phyloP scores from a whole-genome alignment of 2,329 filamentous ascomycete genomes.

The Lizonia empirigonia region DNA sequence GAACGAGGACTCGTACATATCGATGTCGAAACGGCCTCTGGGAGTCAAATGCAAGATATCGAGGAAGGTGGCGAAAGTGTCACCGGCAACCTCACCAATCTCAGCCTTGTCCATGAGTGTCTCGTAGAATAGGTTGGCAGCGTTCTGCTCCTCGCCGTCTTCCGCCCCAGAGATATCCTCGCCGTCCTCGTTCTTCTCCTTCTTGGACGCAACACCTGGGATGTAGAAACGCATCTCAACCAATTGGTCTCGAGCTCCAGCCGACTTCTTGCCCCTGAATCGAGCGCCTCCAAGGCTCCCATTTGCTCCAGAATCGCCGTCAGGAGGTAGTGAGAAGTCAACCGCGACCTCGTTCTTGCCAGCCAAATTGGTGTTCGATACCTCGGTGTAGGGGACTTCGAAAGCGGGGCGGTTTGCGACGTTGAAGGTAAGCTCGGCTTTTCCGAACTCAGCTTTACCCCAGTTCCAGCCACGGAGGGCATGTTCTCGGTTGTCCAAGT shows the following conservation, averaged over 20 bases:
- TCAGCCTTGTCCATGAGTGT: conserved; percentile 98
- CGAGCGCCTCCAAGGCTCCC: conserved; percentile 74
- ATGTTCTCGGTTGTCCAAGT: conserved; percentile 90
- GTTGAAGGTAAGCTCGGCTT: conserved; percentile 93
- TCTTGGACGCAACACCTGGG: conserved; percentile 78
- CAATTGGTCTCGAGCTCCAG: conserved; percentile 86
- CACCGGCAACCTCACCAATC: conserved; percentile 98
- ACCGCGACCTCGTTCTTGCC: conserved; percentile 98
- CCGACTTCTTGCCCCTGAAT: conserved; percentile 84
- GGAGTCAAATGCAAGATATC: conserved; percentile 97
- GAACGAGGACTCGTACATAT: conserved; percentile 99
- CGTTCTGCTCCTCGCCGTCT: conserved; percentile 81
- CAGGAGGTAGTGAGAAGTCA: conserved; percentile 80
- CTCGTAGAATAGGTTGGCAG: conserved; percentile 96
- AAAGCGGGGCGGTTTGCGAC: conserved; percentile 96
- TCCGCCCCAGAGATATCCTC: conserved; percentile 64
- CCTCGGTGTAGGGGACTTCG: conserved; percentile 95
- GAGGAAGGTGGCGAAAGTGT: conserved; percentile 96
- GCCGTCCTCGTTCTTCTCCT: conserved; percentile 72
- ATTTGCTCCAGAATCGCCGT: conserved; percentile 75
- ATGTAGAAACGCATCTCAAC: conserved; percentile 99
- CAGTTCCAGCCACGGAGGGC: conserved; percentile 98
- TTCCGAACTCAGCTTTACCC: conserved; percentile 97
- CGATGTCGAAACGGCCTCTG: conserved; percentile 98
- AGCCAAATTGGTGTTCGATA: conserved; percentile 95